phyloP scores from a whole-genome alignment of 208 protist genomes.

The Leishmania lainsoni region DNA sequence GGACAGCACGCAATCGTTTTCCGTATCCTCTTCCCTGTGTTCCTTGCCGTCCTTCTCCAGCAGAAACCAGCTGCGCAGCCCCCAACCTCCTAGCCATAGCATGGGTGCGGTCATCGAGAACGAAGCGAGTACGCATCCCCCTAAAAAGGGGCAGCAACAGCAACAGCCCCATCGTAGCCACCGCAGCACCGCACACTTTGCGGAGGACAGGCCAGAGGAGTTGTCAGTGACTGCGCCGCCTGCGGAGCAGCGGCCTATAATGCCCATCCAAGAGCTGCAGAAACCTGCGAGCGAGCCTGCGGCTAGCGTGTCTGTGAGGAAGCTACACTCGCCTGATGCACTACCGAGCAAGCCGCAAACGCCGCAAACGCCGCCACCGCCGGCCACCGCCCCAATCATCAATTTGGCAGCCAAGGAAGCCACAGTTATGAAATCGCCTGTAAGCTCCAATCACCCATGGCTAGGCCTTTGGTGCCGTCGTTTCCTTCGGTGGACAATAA shows the following conservation, averaged over 20 bases:
- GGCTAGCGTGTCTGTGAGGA: too few species aligned
- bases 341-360: constrained; percentile 11
- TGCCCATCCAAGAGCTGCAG: background rate
- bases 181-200: background rate
- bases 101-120: background rate
- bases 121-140: background rate
- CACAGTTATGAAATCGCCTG: background rate
- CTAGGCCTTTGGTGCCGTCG: background rate
- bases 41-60: background rate
- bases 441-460: background rate
- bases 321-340: constrained; percentile 3
- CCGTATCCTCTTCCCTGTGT: background rate
- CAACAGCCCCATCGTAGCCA: too few species aligned
- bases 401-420: background rate
- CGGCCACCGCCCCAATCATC: background rate
- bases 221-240: background rate
- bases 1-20: background rate
- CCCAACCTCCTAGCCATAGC: background rate
- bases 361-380: constrained; percentile 16
- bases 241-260: background rate
- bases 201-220: background rate
- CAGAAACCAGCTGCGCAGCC: background rate
- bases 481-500: too few species aligned
- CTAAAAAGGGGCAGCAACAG: background rate
- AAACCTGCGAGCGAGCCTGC: background rate